Percentiles rank a stretch among this genome's conserved stretches.
These are phyloP conservation scores for Solanum pennellii DNA, from an alignment of 257 asterid genomes.

Conservation along the genomic window DNA sequence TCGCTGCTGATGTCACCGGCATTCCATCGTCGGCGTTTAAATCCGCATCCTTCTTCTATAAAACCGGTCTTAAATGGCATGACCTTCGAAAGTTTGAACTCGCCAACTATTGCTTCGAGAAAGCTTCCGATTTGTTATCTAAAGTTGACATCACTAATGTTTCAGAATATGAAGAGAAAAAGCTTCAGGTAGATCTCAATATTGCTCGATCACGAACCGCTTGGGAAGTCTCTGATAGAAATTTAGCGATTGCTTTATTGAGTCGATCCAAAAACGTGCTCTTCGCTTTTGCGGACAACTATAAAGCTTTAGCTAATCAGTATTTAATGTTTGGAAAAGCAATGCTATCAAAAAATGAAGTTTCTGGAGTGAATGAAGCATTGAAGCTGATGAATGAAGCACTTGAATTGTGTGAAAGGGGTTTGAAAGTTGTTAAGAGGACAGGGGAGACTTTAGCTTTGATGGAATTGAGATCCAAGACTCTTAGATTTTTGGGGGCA, in stretches of 20 bases:
- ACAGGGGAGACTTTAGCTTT: conserved; percentile 55
- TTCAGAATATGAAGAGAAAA: conserved; percentile 55
- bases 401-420: conserved; percentile 81
- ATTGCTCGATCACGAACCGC: conserved; percentile 70
- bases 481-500: conserved; percentile 81
- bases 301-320: conserved; percentile 62
- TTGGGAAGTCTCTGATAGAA: conserved; percentile 79
- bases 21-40: conserved; percentile 75
- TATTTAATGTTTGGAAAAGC: conserved; percentile 63
- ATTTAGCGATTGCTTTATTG: conserved; percentile 54
- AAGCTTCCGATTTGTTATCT: conserved; percentile 78
- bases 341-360: conserved; percentile 42
- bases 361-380: conserved; percentile 52
- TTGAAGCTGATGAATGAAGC: conserved; percentile 84
- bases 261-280: conserved; percentile 70
- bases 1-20: conserved; percentile 55
- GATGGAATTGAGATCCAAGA: conserved; percentile 78
- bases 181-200: conserved; percentile 55
- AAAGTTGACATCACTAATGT: conserved; percentile 33
- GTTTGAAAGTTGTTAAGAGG: conserved; percentile 73
- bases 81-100: conserved; percentile 52
- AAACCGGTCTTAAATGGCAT: conserved; percentile 74
- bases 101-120: conserved; percentile 77
- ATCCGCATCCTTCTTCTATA: conserved; percentile 68
- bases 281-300: conserved; percentile 57